Base-by-base conservation (phyloP, 176 grass and related monocot genomes). In the Musa beccarii region DNA sequence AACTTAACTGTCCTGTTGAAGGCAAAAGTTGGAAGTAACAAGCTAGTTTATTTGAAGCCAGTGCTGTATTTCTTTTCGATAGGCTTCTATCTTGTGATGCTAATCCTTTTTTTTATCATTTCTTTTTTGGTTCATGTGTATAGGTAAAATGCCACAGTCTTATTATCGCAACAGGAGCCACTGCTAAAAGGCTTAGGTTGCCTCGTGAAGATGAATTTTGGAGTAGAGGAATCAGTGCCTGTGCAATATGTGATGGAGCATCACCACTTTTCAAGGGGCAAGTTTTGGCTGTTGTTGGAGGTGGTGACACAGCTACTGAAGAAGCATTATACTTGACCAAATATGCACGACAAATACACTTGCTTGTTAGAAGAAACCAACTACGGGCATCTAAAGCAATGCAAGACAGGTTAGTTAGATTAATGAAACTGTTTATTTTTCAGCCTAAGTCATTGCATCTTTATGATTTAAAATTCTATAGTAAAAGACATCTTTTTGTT, bases 161-260 rank as follows among this genome's bases (percentile, higher is more conserved):
- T 83, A 92, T 99, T 17, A 85, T 99, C 80, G 95, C 95, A 78
- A 99, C 95, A 69, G 95, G 95, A 81, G 95, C 95, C 12, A 91
- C 78, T 73, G 95, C 95, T 61, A 89, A 92, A 72, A 87, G 88
- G 53, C 82, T 99, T 25, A 53, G 62, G 5, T 86, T 99, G 56
- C 95, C 95, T 65, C 90, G 85, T 74, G 95, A 99, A 81, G 88
- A 99, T 79, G 95, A 94, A 78, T 99, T 99, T 82, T 99, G 95
- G 95, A 94, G 95, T 76, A 91, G 91, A 92, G 95, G 95, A 74
- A 94, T 99, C 73, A 99, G 95, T 9, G 95, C 95, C 57, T 99
- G 95, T 7, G 91, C 95, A 64, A 99, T 99, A 86, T 99, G 95
- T 84, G 95, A 99, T 75, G 95, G 95, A 75, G 95, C 95, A 61